phyloP scores from a whole-genome alignment of 768 basidiomycete genomes.

The Boletellus emodensis region DNA sequence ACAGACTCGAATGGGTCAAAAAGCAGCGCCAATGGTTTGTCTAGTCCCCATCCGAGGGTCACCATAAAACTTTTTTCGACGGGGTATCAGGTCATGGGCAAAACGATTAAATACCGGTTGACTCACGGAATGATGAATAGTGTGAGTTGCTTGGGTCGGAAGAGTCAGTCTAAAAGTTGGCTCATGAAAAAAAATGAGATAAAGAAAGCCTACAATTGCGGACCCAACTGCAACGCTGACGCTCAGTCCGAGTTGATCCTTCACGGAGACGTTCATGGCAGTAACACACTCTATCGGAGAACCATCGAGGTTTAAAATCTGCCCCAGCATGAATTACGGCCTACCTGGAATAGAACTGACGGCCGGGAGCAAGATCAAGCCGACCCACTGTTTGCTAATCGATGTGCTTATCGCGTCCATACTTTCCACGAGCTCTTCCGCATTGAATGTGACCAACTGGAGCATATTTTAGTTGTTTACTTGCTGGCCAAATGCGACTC shows the following conservation, averaged over 20 bases:
- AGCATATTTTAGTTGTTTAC: not conserved
- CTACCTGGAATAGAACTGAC: slow-evolving; percentile 76
- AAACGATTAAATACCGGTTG: not conserved
- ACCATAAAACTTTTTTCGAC: slow-evolving; percentile 56
- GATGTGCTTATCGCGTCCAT: slow-evolving; percentile 72
- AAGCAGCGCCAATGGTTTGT: slow-evolving; percentile 73
- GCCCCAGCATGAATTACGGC: not conserved
- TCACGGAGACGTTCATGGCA: slow-evolving; percentile 84
- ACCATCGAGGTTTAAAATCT: not conserved
- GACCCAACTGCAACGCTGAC: slow-evolving; percentile 83
- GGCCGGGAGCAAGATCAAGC: slow-evolving; percentile 81
- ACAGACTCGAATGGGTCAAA: slow-evolving; percentile 91
- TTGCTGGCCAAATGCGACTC: slow-evolving; percentile 22
- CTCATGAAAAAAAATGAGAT: not conserved
- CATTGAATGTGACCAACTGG: slow-evolving; percentile 55
- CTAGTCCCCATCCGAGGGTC: slow-evolving; percentile 73
- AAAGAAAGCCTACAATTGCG: slow-evolving; percentile 51
- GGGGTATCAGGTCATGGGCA: not conserved
- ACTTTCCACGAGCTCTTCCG: slow-evolving; percentile 75
- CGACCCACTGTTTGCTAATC: slow-evolving; percentile 86
- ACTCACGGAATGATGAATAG: slow-evolving; percentile 81
- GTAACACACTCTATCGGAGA: slow-evolving; percentile 69
- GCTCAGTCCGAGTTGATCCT: slow-evolving; percentile 77
- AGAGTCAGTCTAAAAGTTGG: not conserved
- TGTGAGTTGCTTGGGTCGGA: slow-evolving; percentile 61